phyloP scores from a whole-genome alignment of 257 asterid genomes.

The Penstemon newberryi region DNA sequence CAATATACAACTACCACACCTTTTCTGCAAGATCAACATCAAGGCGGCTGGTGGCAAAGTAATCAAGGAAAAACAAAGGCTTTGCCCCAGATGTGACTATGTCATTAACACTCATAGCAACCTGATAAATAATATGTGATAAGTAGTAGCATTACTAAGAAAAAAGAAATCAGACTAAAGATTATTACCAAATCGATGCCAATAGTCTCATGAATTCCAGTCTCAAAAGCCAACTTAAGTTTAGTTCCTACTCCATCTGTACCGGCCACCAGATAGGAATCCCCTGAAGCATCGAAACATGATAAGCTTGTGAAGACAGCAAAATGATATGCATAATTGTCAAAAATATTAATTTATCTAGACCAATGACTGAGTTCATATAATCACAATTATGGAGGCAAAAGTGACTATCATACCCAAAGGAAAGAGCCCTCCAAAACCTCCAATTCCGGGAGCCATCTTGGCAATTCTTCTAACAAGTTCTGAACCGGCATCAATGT shows the following conservation, averaged over 20 bases:
- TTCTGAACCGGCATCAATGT: constrained; percentile 95
- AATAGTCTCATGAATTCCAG: constrained; percentile 90
- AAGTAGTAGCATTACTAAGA: constrained; percentile 10
- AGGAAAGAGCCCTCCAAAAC: constrained; percentile 97
- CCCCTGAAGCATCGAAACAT: constrained; percentile 47
- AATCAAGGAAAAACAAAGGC: constrained; percentile 96
- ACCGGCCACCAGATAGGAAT: constrained; percentile 92
- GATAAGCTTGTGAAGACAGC: background rate
- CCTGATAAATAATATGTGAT: constrained; percentile 43
- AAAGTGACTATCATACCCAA: constrained; percentile 47
- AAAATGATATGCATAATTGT: background rate
- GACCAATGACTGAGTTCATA: constrained; percentile 5
- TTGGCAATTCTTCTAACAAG: constrained; percentile 87
- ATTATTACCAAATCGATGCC: constrained; percentile 87
- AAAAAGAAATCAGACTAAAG: constrained; percentile 1
- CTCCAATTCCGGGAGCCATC: constrained; percentile 98
- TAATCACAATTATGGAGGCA: background rate
- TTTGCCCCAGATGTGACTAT: constrained; percentile 96
- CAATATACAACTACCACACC: constrained; percentile 35
- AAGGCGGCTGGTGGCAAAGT: constrained; percentile 85
- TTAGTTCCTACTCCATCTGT: constrained; percentile 98
- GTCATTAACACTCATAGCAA: constrained; percentile 99
- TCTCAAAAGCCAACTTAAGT: constrained; percentile 92
- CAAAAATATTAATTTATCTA: background rate
- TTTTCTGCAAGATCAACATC: constrained; percentile 98